phyloP scores from a whole-genome alignment of 106 monocot genomes.

The Dactylorhiza incarnata region DNA sequence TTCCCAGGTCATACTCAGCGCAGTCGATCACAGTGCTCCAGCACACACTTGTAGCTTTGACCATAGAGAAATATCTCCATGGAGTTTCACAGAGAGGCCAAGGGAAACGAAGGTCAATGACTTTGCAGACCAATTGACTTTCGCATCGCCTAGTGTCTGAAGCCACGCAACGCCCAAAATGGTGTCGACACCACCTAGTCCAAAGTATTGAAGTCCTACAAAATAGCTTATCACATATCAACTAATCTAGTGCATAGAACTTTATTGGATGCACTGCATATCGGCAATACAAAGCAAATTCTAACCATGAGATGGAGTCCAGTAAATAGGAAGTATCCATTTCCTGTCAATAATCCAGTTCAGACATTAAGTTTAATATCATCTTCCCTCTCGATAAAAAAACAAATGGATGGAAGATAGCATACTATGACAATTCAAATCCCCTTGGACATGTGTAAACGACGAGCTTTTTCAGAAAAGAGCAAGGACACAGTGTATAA shows the following conservation, averaged over 20 bases:
- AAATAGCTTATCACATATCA: neutral
- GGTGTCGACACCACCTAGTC: no score
- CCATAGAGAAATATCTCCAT: no score
- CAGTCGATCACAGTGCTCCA: no score
- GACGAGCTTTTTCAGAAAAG: neutral
- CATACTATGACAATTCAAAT: neutral
- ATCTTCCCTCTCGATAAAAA: neutral
- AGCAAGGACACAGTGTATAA: neutral
- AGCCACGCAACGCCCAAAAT: no score
- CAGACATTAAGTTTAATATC: neutral
- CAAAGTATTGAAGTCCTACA: no score
- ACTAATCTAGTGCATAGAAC: neutral
- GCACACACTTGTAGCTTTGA: no score
- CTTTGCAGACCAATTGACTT: no score
- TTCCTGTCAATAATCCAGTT: neutral
- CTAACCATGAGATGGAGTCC: no score
- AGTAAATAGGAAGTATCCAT: neutral
- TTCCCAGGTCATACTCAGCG: no score
- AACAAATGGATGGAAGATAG: neutral
- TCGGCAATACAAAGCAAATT: neutral
- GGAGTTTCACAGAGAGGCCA: no score
- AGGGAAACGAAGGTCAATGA: no score
- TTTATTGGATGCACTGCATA: neutral
- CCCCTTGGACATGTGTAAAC: neutral
- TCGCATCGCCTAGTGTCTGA: no score